These are phyloP conservation scores for Porcisia hertigi DNA, from an alignment of 208 protist species.

Conservation along the genomic window DNA sequence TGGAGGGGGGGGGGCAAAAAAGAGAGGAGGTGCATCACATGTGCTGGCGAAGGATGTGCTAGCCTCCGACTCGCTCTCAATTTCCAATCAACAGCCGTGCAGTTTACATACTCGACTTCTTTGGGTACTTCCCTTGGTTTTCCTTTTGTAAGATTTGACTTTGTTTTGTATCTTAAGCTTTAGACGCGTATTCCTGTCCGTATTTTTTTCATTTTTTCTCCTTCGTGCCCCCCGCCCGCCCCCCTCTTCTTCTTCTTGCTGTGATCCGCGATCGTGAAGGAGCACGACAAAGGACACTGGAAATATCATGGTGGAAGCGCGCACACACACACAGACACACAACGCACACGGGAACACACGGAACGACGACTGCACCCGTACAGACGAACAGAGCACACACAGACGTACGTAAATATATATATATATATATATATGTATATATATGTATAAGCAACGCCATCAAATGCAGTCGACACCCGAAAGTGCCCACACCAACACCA, in stretches of 20 bases:
- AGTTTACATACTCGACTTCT: not conserved
- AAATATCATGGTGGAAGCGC: not conserved
- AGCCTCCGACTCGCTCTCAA: not conserved
- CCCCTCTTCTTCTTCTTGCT: not conserved
- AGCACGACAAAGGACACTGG: not conserved
- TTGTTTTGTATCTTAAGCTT: not conserved
- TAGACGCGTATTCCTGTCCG: not conserved
- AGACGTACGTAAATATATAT: not conserved
- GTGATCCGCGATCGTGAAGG: not conserved
- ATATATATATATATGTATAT: conserved; percentile 2
- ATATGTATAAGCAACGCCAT: not conserved
- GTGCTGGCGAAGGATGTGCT: not conserved
- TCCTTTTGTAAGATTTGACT: not conserved
- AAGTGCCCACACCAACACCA: too few species aligned
- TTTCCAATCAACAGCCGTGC: not conserved
- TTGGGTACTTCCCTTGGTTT: too few species aligned
- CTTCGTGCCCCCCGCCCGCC: too few species aligned
- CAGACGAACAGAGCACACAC: not conserved
- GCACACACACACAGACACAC: not conserved
- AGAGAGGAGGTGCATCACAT: not conserved
- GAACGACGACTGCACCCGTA: not conserved
- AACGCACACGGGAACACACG: too few species aligned
- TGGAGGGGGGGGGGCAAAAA: not conserved
- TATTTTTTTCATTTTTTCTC: too few species aligned
- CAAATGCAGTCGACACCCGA: not conserved